Base-by-base conservation (phyloP, 2,329 filamentous ascomycete species). In the Daldinia sp. region DNA sequence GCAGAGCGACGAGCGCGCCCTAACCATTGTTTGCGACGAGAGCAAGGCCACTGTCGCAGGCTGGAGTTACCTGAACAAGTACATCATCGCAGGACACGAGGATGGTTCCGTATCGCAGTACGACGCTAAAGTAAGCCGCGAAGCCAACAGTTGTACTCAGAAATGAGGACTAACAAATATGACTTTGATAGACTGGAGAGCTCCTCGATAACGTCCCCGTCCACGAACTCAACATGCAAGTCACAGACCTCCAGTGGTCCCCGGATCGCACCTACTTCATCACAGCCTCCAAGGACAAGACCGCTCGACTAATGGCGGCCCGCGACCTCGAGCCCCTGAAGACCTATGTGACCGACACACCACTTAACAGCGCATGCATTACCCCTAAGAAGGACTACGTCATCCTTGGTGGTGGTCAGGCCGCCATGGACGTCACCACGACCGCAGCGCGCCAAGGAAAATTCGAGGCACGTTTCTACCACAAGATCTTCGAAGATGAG, bases 401-500 rank as follows among this genome's bases (percentile, higher is more conserved):
- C 74, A 97, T 99, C 78, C 91, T 99, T 50, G 96, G 96, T 77
- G 96, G 96, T 89, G 96, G 96, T 76, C 96, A 99, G 85, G 96
- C 94, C 73, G 96, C 96, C 79, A 98, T 98, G 93, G 95, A 98
- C 79, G 96, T 99, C 82, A 99, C 96, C 66, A 97, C 93, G 61
- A 98, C 96, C 58, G 92, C 92, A 37, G 91, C 94, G 56, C 90
- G 96, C 74, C 96, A 99, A 87, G 96, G 96, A 84, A 98, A 98
- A 85, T 99, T 99, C 86, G 96, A 99, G 84, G 96, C 96, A 50
- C 91, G 96, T 74, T 99, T 99, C 88, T 99, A 98, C 88, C 96
- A 99, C 90, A 98, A 97, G 88, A 92, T 99, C 81, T 98, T 99
- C 81, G 94, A 97, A 83, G 95, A 99, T 82, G 96, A 99, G 86